Conservation (phyloP, 495 filamentous ascomycete species). For the Penicillium cinerascens region DNA sequence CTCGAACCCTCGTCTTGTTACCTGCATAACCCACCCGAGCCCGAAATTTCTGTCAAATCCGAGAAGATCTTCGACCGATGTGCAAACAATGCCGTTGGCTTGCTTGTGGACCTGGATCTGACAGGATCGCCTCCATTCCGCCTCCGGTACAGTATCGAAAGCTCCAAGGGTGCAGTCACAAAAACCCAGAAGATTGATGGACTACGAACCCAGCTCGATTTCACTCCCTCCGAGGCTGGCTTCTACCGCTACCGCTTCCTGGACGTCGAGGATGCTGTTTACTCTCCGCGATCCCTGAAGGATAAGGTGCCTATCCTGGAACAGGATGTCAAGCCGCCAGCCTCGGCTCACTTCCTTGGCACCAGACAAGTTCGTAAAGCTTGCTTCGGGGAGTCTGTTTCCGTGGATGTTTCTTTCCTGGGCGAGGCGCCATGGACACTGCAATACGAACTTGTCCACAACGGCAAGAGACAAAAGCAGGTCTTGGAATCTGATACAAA, state of each 20-base stretch:
- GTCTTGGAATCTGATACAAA: slow-evolving; percentile 57
- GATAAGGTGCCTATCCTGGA: slow-evolving; percentile 61
- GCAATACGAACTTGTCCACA: slow-evolving; percentile 91
- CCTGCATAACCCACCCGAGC: slow-evolving; percentile 85
- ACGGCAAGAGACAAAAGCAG: slow-evolving; percentile 72
- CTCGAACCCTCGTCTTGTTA: slow-evolving; percentile 89
- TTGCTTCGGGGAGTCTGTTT: slow-evolving; percentile 78
- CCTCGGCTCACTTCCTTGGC: slow-evolving; percentile 68
- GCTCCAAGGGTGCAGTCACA: slow-evolving; percentile 52
- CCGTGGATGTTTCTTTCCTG: slow-evolving; percentile 65
- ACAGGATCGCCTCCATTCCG: slow-evolving; percentile 87
- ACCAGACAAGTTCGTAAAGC: slow-evolving; percentile 51
- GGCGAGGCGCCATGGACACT: slow-evolving; percentile 85
- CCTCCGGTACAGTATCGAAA: slow-evolving; percentile 66
- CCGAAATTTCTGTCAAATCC: slow-evolving; percentile 63
- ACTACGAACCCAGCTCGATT: slow-evolving; percentile 72
- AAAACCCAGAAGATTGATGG: slow-evolving; percentile 54
- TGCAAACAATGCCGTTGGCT: slow-evolving; percentile 85
- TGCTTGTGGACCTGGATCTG: slow-evolving; percentile 81
- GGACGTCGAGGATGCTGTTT: slow-evolving; percentile 75
- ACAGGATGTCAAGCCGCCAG: slow-evolving; percentile 89
- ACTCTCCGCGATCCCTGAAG: slow-evolving; percentile 50
- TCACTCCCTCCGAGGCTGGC: slow-evolving; percentile 78
- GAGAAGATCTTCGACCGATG: slow-evolving; percentile 91
- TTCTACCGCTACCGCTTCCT: slow-evolving; percentile 83